Conservation (phyloP, 2,329 filamentous ascomycete species). For the Colletotrichum sp. region DNA sequence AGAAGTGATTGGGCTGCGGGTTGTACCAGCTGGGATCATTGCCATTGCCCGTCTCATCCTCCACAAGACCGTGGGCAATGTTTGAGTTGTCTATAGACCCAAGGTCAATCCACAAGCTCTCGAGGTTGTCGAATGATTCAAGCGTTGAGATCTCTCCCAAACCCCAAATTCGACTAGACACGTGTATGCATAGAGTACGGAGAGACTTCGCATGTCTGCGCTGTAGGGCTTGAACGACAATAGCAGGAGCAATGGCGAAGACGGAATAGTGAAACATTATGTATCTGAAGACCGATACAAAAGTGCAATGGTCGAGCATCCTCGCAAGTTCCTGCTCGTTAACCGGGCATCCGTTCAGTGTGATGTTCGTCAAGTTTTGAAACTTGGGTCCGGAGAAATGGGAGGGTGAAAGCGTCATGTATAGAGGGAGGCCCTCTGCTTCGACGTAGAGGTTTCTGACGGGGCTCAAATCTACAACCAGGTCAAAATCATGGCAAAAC, state of each 20-base stretch:
- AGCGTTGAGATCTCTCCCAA: not conserved
- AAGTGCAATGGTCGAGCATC: not conserved
- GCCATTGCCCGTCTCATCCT: not conserved
- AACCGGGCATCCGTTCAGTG: not conserved
- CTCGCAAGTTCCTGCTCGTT: not conserved
- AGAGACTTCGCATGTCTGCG: not conserved
- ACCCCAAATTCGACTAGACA: not conserved
- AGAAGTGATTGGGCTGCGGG: not conserved
- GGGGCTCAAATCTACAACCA: not conserved
- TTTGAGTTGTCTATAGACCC: not conserved
- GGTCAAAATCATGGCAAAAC: not conserved
- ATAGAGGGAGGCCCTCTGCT: not conserved
- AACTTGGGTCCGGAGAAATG: not conserved
- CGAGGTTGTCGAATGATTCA: not conserved
- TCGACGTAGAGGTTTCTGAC: not conserved
- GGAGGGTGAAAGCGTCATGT: not conserved
- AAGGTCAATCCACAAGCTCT: not conserved
- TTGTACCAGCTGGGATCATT: not conserved
- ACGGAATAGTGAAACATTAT: rapidly evolving
- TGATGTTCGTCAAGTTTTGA: not conserved
- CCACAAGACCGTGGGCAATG: not conserved
- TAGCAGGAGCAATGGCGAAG: not conserved
- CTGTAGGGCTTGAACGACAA: not conserved
- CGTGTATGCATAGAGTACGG: not conserved
- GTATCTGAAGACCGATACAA: not conserved